These are phyloP conservation scores for Stramenopiles sp. DNA, from an alignment of 352 stramenopile genomes.

Conservation along the genomic window DNA sequence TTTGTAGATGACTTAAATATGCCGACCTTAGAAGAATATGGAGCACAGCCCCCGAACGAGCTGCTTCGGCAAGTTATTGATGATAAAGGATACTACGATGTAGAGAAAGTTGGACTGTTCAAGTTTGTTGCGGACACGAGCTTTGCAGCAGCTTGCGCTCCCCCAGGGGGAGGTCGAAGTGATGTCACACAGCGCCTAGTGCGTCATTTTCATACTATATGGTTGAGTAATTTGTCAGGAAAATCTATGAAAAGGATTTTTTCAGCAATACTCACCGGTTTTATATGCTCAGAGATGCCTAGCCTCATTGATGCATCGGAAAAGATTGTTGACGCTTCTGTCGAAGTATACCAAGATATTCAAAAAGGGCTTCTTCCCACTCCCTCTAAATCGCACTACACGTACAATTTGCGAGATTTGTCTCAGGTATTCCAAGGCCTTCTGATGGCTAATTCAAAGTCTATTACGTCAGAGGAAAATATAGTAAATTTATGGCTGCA, in stretches of 20 bases:
- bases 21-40: conserved; percentile 69
- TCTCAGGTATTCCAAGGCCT: conserved; percentile 77
- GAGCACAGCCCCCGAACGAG: conserved; percentile 68
- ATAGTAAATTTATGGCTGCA: conserved; percentile 68
- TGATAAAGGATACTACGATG: conserved; percentile 65
- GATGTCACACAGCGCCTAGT: conserved; percentile 65
- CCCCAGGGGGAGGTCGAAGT: conserved; percentile 56
- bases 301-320: conserved; percentile 40
- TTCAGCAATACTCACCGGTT: conserved; percentile 59
- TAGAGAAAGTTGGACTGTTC: conserved; percentile 65
- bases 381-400: conserved; percentile 72
- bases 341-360: conserved; percentile 61
- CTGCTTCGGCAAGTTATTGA: conserved; percentile 69
- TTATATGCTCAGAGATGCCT: conserved; percentile 43
- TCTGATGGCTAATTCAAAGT: conserved; percentile 52
- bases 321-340: conserved; percentile 56
- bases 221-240: conserved; percentile 54
- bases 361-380: conserved; percentile 67
- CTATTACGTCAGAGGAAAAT: conserved; percentile 37
- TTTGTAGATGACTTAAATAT: conserved; percentile 81
- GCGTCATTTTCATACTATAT: conserved; percentile 69
- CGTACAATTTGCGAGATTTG: conserved; percentile 75
- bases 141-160: conserved; percentile 59
- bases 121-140: conserved; percentile 63
- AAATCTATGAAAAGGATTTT: conserved; percentile 68